These are phyloP conservation scores for Acanthamoeba castellanii DNA, from an alignment of 208 protist genomes.

Conservation along the genomic window DNA sequence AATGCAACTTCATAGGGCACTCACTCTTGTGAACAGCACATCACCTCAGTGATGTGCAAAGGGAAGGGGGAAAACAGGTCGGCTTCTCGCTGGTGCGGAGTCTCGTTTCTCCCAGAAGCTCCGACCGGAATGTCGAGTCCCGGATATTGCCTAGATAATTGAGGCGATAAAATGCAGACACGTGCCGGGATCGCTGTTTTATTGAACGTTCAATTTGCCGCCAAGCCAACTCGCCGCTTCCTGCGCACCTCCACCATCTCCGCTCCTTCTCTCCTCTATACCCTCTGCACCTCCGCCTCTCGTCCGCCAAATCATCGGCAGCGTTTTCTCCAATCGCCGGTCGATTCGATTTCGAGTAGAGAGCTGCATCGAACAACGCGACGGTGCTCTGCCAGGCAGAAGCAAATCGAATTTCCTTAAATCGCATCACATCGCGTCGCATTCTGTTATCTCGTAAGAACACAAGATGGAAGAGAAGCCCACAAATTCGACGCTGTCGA, in stretches of 20 bases:
- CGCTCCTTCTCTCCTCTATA: neutral
- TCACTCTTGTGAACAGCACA: no score
- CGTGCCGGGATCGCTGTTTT: neutral
- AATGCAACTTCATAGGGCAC: no score
- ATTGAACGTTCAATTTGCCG: neutral
- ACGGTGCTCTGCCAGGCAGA: neutral
- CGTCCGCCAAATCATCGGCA: no score
- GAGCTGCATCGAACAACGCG: neutral
- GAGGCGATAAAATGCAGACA: neutral
- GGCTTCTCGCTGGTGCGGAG: neutral
- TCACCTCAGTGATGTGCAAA: no score
- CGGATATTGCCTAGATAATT: slow-evolving; percentile 1
- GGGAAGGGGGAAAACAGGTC: no score
- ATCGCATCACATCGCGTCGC: neutral
- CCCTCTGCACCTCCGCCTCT: neutral
- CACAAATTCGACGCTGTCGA: neutral
- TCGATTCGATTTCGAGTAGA: neutral
- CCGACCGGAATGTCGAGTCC: neutral
- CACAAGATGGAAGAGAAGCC: neutral
- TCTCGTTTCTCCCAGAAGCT: neutral
- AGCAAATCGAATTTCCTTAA: slow-evolving; percentile 4
- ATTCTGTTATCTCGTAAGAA: neutral
- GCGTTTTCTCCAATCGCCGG: no score
- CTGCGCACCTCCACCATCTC: neutral
- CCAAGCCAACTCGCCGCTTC: neutral